phyloP scores from a whole-genome alignment of 352 stramenopile genomes.

The Saprolegnia parasitica region DNA sequence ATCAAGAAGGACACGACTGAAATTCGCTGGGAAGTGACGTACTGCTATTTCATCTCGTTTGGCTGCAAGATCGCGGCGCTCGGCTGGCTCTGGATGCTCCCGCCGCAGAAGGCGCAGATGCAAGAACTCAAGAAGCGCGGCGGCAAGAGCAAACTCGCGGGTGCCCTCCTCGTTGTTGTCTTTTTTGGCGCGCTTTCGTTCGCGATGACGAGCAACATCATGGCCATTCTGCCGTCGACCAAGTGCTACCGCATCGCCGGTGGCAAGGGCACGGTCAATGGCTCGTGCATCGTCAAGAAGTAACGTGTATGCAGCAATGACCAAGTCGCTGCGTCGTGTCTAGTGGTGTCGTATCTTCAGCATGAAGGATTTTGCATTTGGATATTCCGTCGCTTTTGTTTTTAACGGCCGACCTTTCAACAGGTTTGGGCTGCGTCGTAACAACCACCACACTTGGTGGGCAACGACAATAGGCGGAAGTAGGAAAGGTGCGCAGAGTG shows the following conservation, averaged over 20 bases:
- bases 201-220: slow-evolving; percentile 52
- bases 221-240: slow-evolving; percentile 55
- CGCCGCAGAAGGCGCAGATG: slow-evolving; percentile 57
- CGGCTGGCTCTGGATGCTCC: slow-evolving; percentile 46
- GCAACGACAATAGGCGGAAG: too few relatives aligned
- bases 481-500: too few relatives aligned
- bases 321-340: too few relatives aligned
- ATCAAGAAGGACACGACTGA: slow-evolving; percentile 48
- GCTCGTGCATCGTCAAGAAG: too few relatives aligned
- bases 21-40: slow-evolving; percentile 46
- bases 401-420: too few relatives aligned
- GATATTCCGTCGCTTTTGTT: too few relatives aligned
- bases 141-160: slow-evolving; percentile 33
- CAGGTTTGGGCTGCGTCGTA: too few relatives aligned
- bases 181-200: slow-evolving; percentile 42
- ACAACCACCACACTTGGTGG: too few relatives aligned
- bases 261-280: slow-evolving; percentile 27
- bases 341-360: too few relatives aligned
- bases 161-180: slow-evolving; percentile 39
- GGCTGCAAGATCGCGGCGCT: slow-evolving; percentile 45
- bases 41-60: slow-evolving; percentile 53
- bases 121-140: slow-evolving; percentile 59
- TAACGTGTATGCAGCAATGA: too few relatives aligned
- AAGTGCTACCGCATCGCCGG: slow-evolving; percentile 53
- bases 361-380: too few relatives aligned